Evolutionary conservation across 257 asterid genomes (phyloP).

Genomic region (Lycium barbarum): DNA sequence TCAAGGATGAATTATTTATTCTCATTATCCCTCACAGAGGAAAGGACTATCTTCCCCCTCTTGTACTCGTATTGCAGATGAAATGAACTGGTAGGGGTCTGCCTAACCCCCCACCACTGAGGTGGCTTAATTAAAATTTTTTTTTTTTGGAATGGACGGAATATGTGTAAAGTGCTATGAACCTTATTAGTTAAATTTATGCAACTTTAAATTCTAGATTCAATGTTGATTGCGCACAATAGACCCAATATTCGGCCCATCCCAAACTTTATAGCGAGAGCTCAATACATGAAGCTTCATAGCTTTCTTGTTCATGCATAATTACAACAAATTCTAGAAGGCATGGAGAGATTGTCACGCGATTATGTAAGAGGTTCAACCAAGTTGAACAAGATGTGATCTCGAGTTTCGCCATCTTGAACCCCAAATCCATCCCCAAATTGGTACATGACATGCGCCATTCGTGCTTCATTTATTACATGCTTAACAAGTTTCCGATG

Average conservation of each 20-base stretch:
- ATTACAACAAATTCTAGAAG: background rate
- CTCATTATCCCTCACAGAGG: no score
- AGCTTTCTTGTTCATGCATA: background rate
- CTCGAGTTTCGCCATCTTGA: conserved; percentile 51
- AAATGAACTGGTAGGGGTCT: no score
- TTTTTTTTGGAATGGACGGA: no score
- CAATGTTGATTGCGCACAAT: no score
- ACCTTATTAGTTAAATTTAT: no score
- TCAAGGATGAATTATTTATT: no score
- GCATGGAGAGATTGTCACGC: background rate
- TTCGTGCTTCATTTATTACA: conserved; percentile 50
- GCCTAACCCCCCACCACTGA: no score
- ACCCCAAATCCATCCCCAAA: conserved; percentile 65
- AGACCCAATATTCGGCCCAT: no score
- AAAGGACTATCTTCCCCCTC: no score
- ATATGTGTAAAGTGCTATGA: background rate
- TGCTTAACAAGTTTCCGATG: conserved; percentile 35
- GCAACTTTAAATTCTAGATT: background rate
- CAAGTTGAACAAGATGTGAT: conserved; percentile 49
- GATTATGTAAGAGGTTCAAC: conserved; percentile 43
- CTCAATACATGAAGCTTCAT: background rate
- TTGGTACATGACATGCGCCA: conserved; percentile 50
- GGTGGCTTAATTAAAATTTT: no score
- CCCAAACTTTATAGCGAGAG: background rate
- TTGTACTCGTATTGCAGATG: no score